A percentile compares a stretch with the other conserved stretches of the same genome.
Evolutionary conservation across 2,329 filamentous ascomycete genomes (phyloP).

Genomic region (Emergomyces pasteurianus): DNA sequence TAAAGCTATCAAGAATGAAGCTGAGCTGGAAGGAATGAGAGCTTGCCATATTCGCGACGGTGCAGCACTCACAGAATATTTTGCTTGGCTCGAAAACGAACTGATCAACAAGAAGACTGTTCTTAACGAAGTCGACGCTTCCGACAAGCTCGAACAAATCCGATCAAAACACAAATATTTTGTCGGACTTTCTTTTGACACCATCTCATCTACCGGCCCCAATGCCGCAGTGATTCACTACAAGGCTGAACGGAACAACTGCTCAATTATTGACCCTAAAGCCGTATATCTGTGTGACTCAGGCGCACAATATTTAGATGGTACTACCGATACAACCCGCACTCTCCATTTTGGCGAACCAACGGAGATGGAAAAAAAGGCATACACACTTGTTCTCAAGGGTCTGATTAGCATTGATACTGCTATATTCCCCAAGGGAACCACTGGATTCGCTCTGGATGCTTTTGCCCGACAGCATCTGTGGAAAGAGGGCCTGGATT

Average conservation of each 20-base stretch:
- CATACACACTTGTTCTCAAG: slow-evolving; percentile 90
- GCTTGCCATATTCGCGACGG: slow-evolving; percentile 89
- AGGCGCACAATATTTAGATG: slow-evolving; percentile 89
- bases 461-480: slow-evolving; percentile 78
- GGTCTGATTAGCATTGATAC: slow-evolving; percentile 82
- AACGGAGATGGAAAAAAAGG: slow-evolving; percentile 68
- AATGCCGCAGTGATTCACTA: slow-evolving; percentile 97
- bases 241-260: slow-evolving; percentile 71
- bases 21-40: slow-evolving; percentile 83
- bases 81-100: slow-evolving; percentile 92
- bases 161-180: slow-evolving; percentile 56
- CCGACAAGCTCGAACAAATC: slow-evolving; percentile 69
- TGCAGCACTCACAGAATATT: slow-evolving; percentile 79
- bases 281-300: slow-evolving; percentile 93
- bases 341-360: slow-evolving; percentile 87
- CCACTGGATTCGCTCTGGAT: slow-evolving; percentile 85
- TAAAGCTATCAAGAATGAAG: slow-evolving; percentile 89
- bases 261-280: slow-evolving; percentile 69
- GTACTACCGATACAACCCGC: slow-evolving; percentile 89
- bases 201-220: slow-evolving; percentile 86
- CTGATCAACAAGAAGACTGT: slow-evolving; percentile 58
- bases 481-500: slow-evolving; percentile 89
- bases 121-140: slow-evolving; percentile 81
- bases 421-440: slow-evolving; percentile 86
- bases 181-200: slow-evolving; percentile 84